Evolutionary conservation across 2,329 filamentous ascomycete genomes (phyloP).

Genomic region (Sporothrix schenckii): DNA sequence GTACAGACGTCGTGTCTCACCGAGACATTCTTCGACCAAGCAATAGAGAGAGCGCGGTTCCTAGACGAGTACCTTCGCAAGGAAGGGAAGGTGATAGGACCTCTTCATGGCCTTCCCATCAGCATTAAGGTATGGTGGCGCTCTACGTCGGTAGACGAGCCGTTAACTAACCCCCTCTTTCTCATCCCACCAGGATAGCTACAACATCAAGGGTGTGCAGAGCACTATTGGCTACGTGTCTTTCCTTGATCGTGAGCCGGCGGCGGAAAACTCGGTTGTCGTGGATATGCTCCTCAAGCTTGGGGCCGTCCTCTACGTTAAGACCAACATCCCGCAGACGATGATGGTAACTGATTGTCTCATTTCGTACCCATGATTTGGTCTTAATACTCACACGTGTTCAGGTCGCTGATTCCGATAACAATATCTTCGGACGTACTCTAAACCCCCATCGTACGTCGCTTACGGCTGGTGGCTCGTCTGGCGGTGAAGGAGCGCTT

Average conservation of each 20-base stretch:
- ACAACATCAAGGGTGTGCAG: conserved; percentile 20
- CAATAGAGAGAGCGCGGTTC: conserved; percentile 41
- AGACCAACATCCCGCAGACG: conserved; percentile 38
- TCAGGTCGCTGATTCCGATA: conserved; percentile 40
- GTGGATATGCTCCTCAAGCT: conserved; percentile 36
- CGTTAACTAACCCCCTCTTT: no score
- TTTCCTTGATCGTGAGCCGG: not conserved
- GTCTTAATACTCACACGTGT: no score
- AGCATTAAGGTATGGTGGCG: conserved; percentile 28
- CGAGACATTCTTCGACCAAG: conserved; percentile 45
- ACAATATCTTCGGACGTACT: conserved; percentile 43
- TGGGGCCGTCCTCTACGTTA: conserved; percentile 40
- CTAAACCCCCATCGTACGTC: conserved; percentile 44
- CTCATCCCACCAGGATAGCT: conserved; percentile 23
- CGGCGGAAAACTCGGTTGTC: conserved; percentile 34
- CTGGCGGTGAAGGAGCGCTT: conserved; percentile 46
- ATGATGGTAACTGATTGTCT: conserved; percentile 37
- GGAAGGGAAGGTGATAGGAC: conserved; percentile 42
- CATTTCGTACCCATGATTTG: no score
- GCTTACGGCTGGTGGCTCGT: conserved; percentile 44
- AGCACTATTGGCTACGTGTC: conserved; percentile 21
- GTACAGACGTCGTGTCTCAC: conserved; percentile 45
- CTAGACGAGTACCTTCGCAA: conserved; percentile 43
- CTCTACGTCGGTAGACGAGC: no score
- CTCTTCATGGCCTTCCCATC: conserved; percentile 51